A percentile compares a stretch with the other conserved stretches of the same genome.
Evolutionary conservation across 2,329 filamentous ascomycete genomes (phyloP).

Genomic region (Epichloe uncinata): DNA sequence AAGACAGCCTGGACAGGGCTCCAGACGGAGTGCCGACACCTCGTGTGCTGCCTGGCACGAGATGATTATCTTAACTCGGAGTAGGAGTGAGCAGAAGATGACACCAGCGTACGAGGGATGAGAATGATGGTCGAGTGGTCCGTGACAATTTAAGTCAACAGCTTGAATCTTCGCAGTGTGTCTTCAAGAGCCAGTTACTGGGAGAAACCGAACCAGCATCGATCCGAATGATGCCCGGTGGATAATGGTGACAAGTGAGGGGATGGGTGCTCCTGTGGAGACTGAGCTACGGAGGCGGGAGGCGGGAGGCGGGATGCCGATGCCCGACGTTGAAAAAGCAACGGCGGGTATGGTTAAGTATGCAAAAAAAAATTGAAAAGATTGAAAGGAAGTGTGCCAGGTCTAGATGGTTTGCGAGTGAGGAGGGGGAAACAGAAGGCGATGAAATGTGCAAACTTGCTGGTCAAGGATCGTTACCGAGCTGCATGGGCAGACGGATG

Average conservation of each 20-base stretch:
- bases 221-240: background rate
- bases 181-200: background rate
- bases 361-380: too few species aligned
- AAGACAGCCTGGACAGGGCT: constrained; percentile 5
- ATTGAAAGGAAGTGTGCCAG: background rate
- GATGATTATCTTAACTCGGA: background rate
- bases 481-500: background rate
- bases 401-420: background rate
- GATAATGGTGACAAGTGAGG: background rate
- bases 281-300: background rate
- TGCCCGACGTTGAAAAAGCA: background rate
- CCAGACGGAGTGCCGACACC: constrained; percentile 3
- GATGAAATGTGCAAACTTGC: background rate
- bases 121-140: background rate
- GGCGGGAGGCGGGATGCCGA: too few species aligned
- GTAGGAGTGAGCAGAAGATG: background rate
- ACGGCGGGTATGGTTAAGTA: background rate
- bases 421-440: background rate
- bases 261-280: background rate
- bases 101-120: background rate
- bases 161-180: background rate
- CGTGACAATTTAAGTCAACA: background rate
- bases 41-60: background rate
- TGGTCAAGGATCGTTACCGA: background rate
- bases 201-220: background rate